Percentiles rank a stretch among this genome's conserved stretches.
Conservation (phyloP, 768 basidiomycete genomes). For the Daedalea quercina region DNA sequence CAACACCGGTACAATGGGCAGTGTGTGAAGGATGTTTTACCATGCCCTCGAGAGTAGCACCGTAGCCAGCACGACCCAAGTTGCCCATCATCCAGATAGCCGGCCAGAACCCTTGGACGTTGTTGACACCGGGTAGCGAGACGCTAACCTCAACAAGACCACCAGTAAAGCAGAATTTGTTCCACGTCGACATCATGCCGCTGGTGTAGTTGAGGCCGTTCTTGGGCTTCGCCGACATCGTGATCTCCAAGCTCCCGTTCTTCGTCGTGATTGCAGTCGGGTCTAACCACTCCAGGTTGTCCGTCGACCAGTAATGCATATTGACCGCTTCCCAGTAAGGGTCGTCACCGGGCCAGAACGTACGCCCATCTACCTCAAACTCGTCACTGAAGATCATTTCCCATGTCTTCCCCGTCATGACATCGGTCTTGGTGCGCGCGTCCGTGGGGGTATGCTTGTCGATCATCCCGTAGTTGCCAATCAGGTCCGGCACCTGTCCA, state of each 20-base stretch:
- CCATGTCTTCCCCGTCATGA: slow-evolving; percentile 17
- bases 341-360: slow-evolving; percentile 75
- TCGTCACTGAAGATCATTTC: slow-evolving; percentile 83
- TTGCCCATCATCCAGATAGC: slow-evolving; percentile 63
- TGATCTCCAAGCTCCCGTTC: slow-evolving; percentile 35
- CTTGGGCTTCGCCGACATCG: slow-evolving; percentile 52
- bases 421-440: slow-evolving; percentile 28
- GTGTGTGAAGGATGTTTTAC: slow-evolving; percentile 31
- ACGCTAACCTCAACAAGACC: slow-evolving; percentile 67
- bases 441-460: slow-evolving; percentile 48
- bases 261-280: slow-evolving; percentile 53
- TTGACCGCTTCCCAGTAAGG: slow-evolving; percentile 81
- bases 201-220: slow-evolving; percentile 33
- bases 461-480: slow-evolving; percentile 42
- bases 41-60: slow-evolving; percentile 80
- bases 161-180: slow-evolving; percentile 88
- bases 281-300: slow-evolving; percentile 76
- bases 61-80: slow-evolving; percentile 83
- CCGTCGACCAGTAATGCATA: slow-evolving; percentile 71
- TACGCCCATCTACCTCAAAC: slow-evolving; percentile 67
- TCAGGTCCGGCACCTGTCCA: slow-evolving; percentile 38
- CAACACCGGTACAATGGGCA: neutral
- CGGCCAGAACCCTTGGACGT: slow-evolving; percentile 38
- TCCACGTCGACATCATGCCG: slow-evolving; percentile 52
- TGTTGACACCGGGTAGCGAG: slow-evolving; percentile 63